Evolutionary conservation across 1,284 basidiomycete species (phyloP).

Genomic region (Melampsora larici-populina): DNA sequence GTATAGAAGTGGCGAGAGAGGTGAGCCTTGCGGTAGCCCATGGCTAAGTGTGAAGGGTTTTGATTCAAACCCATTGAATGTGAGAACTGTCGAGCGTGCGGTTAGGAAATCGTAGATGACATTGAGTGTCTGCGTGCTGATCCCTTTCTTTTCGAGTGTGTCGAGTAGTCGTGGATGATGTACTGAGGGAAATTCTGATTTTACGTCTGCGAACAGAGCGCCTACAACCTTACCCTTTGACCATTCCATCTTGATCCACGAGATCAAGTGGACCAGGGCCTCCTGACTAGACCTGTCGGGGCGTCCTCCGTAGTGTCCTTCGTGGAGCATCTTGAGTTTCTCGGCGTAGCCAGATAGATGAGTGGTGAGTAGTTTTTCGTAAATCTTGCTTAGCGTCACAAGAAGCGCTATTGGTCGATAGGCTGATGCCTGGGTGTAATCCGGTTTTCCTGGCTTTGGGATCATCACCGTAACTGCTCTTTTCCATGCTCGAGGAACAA

Average conservation of each 20-base stretch:
- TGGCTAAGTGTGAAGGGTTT: not conserved
- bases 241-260: not conserved
- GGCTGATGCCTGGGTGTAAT: not conserved
- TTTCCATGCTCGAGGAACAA: slow-evolving; percentile 4
- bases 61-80: not conserved
- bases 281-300: not conserved
- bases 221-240: not conserved
- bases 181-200: not conserved
- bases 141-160: not conserved
- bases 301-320: not conserved
- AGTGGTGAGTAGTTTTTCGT: not conserved
- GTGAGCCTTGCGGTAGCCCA: not conserved
- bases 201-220: not conserved
- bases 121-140: not conserved
- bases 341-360: not conserved
- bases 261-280: not conserved
- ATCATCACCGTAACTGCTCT: slow-evolving; percentile 13
- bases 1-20: not conserved
- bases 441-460: slow-evolving; percentile 4
- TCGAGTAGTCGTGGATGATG: not conserved
- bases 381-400: no score
- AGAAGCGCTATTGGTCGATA: slow-evolving; percentile 10
- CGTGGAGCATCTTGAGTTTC: not conserved
- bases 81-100: not conserved
- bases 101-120: not conserved